Percentiles rank a stretch among this genome's conserved stretches.
These are phyloP conservation scores for Dendrobium chrysotoxum DNA, from an alignment of 106 monocot species.

Conservation along the genomic window DNA sequence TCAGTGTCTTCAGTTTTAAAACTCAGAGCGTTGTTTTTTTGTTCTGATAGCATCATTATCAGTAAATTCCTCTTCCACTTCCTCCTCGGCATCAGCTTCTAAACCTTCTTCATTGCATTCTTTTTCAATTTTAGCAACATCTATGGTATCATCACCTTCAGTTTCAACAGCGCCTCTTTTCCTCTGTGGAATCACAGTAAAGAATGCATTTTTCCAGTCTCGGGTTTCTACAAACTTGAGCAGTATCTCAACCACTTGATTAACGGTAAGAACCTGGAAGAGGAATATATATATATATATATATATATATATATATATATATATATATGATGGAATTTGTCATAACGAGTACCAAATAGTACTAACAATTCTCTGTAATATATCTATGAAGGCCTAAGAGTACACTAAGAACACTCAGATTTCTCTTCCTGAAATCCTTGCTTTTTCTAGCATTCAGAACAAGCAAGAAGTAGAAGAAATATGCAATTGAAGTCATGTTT, in stretches of 20 bases:
- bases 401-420: too few species aligned
- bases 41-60: not conserved
- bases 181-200: slow-evolving; percentile 86
- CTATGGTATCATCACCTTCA: slow-evolving; percentile 17
- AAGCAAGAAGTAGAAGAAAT: too few species aligned
- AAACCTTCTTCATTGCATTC: slow-evolving; percentile 7
- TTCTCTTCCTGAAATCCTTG: too few species aligned
- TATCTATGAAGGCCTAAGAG: too few species aligned
- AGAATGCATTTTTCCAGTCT: slow-evolving; percentile 94
- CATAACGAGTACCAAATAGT: too few species aligned
- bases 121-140: slow-evolving; percentile 3
- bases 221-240: slow-evolving; percentile 81
- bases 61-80: not conserved
- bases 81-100: slow-evolving; percentile 13
- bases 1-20: not conserved
- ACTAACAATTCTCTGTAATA: too few species aligned
- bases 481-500: too few species aligned
- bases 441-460: too few species aligned
- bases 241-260: slow-evolving; percentile 95
- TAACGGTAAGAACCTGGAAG: slow-evolving; percentile 88
- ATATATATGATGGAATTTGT: not conserved
- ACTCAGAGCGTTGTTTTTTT: slow-evolving; percentile 36
- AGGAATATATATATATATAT: not conserved
- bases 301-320: not conserved
- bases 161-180: slow-evolving; percentile 50